Conservation (phyloP, 2,329 filamentous ascomycete species). For the Ophiostoma quercus region DNA sequence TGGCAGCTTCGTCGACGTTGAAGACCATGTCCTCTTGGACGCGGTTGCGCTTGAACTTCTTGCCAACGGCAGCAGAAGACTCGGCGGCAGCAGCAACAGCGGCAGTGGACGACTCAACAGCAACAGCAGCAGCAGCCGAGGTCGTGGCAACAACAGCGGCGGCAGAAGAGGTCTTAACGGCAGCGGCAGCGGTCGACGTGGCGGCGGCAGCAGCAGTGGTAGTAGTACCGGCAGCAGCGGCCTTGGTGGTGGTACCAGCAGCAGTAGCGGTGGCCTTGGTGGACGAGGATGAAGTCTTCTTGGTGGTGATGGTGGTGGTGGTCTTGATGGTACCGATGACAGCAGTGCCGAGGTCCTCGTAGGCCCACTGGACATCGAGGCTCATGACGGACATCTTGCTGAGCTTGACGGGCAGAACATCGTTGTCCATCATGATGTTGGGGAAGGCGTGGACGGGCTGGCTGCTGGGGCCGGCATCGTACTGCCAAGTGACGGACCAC, state of each 20-base stretch:
- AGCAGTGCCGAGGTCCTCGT: slow-evolving; percentile 34
- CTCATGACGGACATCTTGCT: slow-evolving; percentile 36
- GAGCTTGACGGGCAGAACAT: slow-evolving; percentile 39
- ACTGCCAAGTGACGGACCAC: slow-evolving; percentile 52
- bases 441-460: slow-evolving; percentile 51
- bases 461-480: slow-evolving; percentile 36
- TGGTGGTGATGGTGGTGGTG: slow-evolving; percentile 39
- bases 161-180: slow-evolving; percentile 31
- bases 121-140: background rate
- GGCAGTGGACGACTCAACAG: background rate
- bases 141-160: background rate
- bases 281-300: slow-evolving; percentile 31
- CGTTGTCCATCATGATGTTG: slow-evolving; percentile 46
- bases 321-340: slow-evolving; percentile 50
- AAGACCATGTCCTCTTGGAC: background rate
- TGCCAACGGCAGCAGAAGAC: background rate
- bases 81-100: background rate
- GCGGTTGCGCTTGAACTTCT: background rate
- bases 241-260: background rate
- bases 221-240: background rate
- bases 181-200: slow-evolving; percentile 33
- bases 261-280: background rate
- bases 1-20: slow-evolving; percentile 12
- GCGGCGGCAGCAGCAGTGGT: slow-evolving; percentile 21
- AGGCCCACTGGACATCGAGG: slow-evolving; percentile 47